A percentile compares a stretch with the other conserved stretches of the same genome.
phyloP scores from a whole-genome alignment of 2,329 filamentous ascomycete species.

The Bipolaris gigantea region DNA sequence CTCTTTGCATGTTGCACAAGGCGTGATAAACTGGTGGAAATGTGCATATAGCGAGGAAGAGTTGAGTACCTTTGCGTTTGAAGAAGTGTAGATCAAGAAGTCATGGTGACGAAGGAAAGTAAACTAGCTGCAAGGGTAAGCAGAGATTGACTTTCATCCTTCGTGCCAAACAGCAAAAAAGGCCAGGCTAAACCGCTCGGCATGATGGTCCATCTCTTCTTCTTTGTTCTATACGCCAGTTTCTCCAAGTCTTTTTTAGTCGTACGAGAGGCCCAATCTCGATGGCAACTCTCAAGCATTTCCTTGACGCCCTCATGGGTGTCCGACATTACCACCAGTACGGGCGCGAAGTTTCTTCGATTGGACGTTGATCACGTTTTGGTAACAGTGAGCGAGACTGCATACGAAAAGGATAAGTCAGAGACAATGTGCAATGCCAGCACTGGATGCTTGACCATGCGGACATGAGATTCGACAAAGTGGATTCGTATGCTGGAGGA shows the following conservation, averaged over 20 bases:
- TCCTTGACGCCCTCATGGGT: neutral
- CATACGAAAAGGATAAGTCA: neutral
- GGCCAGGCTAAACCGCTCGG: too few species aligned
- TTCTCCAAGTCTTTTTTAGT: neutral
- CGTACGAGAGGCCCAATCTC: too few species aligned
- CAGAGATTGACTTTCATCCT: too few species aligned
- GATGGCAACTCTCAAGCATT: neutral
- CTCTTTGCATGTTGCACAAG: neutral
- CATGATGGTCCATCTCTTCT: too few species aligned
- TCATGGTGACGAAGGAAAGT: too few species aligned
- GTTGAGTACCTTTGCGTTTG: neutral
- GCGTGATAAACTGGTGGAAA: neutral
- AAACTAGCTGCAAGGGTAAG: too few species aligned
- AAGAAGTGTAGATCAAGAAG: too few species aligned
- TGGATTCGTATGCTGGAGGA: neutral
- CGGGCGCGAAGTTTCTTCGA: neutral
- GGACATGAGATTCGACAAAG: neutral
- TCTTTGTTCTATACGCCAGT: too few species aligned
- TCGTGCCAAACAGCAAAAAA: too few species aligned
- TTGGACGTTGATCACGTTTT: neutral
- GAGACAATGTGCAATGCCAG: neutral
- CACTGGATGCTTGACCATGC: neutral
- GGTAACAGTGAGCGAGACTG: neutral
- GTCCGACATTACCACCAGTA: neutral
- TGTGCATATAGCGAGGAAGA: neutral